Evolutionary conservation across 2,329 filamentous ascomycete species (phyloP), one percentile per base, ranked within the genome.

Genomic region (Trichophyton rubrum): DNA sequence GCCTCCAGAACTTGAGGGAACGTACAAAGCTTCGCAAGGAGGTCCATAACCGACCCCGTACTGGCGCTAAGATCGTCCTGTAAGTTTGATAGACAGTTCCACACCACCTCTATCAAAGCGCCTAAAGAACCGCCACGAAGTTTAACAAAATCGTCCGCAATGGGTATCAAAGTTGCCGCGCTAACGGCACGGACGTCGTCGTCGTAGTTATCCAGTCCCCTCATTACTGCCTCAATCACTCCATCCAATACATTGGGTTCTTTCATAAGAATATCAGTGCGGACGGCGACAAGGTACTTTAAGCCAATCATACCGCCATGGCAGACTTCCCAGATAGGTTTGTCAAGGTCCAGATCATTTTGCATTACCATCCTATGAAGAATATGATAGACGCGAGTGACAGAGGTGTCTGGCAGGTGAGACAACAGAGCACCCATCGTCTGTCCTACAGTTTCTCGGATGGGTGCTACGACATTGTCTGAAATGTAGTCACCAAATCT

Each of bases 221-320:
- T 95, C 86, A 97, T 96, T 59, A 97, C 93, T 55, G 91, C 90
- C 63, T 85, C 83, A 59, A 96, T 86, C 3, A 97, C 89, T 3
- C 92, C 93, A 71, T 99, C 93, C 72, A 99, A 90, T 72, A 99
- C 86, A 57, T 86, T 82, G 27, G 82, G 82, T 67, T 96, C 88
- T 68, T 90, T 82, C 27, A 97, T 82, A 4, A 99, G 82, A 2
- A 99, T 78, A 70, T 97, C 93, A 67, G 93, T 96, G 57, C 93
- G 85, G 40, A 99, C 90, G 7, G 93, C 93, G 33, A 99, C 93
- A 55, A 99, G 84, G 69, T 99, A 99, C 67, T 92, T 84, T 68
- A 99, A 77, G 6, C 93, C 93, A 55, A 97, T 91, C 93, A 99
- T 99, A 64, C 93, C 93, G 66, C 93, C 93, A 72, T 99, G 95